Percentiles rank a stretch among this genome's conserved stretches.
These are phyloP conservation scores for Neurospora discreta DNA, from an alignment of 495 filamentous ascomycete genomes.

Conservation along the genomic window DNA sequence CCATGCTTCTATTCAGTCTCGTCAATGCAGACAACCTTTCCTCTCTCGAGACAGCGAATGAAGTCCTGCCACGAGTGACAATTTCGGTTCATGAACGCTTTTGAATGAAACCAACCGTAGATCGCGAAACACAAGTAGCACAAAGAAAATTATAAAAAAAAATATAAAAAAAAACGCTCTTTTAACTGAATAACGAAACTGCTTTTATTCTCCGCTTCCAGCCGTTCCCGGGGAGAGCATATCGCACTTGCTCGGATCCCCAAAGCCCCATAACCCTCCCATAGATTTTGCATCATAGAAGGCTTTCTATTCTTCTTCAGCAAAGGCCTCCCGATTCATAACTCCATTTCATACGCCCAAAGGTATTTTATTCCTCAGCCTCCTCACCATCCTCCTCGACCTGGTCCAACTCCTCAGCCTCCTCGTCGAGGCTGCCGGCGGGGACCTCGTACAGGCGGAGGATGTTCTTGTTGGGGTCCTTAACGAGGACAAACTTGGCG, in stretches of 20 bases:
- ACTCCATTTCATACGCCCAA: not conserved
- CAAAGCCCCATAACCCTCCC: not conserved
- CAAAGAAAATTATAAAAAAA: too few relatives aligned
- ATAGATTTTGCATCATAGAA: not conserved
- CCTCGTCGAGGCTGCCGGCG: constrained; percentile 66
- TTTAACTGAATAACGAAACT: not conserved
- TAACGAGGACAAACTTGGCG: constrained; percentile 60
- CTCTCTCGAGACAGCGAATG: not conserved
- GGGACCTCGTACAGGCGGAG: constrained; percentile 90
- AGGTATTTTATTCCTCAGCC: constrained; percentile 20
- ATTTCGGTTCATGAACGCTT: not conserved
- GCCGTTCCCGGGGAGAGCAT: not conserved
- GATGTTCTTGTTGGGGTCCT: constrained; percentile 93
- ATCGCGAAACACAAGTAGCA: not conserved
- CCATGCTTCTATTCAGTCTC: not conserved
- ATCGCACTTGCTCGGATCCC: not conserved
- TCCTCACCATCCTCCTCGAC: constrained; percentile 16
- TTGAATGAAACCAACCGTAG: not conserved
- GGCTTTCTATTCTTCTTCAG: not conserved
- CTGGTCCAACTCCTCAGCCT: constrained; percentile 28
- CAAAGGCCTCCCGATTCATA: not conserved
- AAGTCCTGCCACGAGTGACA: not conserved
- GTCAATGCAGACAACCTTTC: not conserved
- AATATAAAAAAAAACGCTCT: not conserved
- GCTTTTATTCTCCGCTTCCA: not conserved